Conservation (phyloP, 2,329 filamentous ascomycete species). For the Falciphora oryzae region DNA sequence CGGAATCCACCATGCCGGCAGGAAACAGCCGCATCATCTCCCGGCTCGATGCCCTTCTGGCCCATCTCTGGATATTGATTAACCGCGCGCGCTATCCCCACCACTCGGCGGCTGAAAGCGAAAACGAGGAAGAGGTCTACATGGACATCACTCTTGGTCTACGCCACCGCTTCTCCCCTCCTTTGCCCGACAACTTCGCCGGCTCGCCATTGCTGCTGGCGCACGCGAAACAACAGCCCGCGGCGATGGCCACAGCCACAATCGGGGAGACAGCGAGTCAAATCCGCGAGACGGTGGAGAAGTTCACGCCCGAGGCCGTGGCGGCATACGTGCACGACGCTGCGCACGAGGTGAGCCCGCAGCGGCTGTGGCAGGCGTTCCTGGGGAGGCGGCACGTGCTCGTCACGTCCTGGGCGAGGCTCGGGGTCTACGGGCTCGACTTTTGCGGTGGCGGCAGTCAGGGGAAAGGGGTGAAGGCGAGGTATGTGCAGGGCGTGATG, state of each 20-base stretch:
- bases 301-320: slow-evolving; percentile 32
- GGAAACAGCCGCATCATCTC: slow-evolving; percentile 23
- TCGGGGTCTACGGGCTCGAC: slow-evolving; percentile 33
- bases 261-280: slow-evolving; percentile 21
- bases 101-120: slow-evolving; percentile 14
- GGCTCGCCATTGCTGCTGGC: slow-evolving; percentile 38
- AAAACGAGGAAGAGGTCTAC: slow-evolving; percentile 26
- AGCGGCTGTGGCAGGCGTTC: slow-evolving; percentile 42
- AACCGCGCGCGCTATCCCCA: slow-evolving; percentile 31
- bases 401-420: slow-evolving; percentile 37
- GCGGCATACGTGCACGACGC: slow-evolving; percentile 35
- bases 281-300: slow-evolving; percentile 29
- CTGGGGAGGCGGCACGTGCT: slow-evolving; percentile 34
- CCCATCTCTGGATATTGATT: slow-evolving; percentile 39
- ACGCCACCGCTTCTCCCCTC: slow-evolving; percentile 31
- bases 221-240: slow-evolving; percentile 23
- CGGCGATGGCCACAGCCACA: background rate
- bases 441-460: slow-evolving; percentile 24
- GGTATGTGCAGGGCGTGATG: slow-evolving; percentile 37
- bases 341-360: slow-evolving; percentile 37
- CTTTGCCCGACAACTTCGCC: slow-evolving; percentile 33
- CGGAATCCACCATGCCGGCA: slow-evolving; percentile 11
- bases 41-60: slow-evolving; percentile 38
- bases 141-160: slow-evolving; percentile 36
- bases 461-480: slow-evolving; percentile 20